These are phyloP conservation scores for Macrocybe sp. DNA, from an alignment of 1,284 basidiomycete genomes.

Conservation along the genomic window DNA sequence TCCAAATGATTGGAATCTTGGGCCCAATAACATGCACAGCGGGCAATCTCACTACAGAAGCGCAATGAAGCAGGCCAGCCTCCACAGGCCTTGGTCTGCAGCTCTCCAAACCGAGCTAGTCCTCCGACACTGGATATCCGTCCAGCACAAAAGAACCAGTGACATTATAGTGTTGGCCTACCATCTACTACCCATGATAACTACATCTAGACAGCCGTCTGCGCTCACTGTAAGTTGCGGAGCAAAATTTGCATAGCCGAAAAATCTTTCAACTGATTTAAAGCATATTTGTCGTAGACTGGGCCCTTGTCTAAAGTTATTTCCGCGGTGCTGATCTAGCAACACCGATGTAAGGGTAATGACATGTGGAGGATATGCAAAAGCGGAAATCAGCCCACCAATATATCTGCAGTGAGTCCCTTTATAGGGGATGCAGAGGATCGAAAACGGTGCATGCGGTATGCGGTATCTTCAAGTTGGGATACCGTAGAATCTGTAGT, in stretches of 20 bases:
- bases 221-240: not conserved
- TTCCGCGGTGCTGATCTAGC: conserved; percentile 45
- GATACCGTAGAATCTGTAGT: conserved; percentile 49
- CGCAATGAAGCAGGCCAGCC: not conserved
- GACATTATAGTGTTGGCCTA: too few relatives aligned
- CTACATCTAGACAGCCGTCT: not conserved
- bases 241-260: conserved; percentile 8
- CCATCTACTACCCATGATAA: not conserved
- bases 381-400: conserved; percentile 40
- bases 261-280: conserved; percentile 19
- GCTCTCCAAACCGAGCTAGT: conserved; percentile 1
- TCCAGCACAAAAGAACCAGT: not conserved
- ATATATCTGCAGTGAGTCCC: conserved; percentile 77
- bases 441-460: conserved; percentile 75
- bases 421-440: conserved; percentile 74
- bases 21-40: too few relatives aligned
- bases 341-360: not conserved
- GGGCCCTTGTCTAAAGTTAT: conserved; percentile 20
- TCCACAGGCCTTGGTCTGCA: not conserved
- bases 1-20: too few relatives aligned
- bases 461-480: conserved; percentile 42
- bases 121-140: not conserved
- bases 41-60: too few relatives aligned
- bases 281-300: conserved; percentile 25
- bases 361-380: not conserved